Evolutionary conservation across 108 stramenopile genomes (phyloP).

Genomic region (Fistulifera solaris): DNA sequence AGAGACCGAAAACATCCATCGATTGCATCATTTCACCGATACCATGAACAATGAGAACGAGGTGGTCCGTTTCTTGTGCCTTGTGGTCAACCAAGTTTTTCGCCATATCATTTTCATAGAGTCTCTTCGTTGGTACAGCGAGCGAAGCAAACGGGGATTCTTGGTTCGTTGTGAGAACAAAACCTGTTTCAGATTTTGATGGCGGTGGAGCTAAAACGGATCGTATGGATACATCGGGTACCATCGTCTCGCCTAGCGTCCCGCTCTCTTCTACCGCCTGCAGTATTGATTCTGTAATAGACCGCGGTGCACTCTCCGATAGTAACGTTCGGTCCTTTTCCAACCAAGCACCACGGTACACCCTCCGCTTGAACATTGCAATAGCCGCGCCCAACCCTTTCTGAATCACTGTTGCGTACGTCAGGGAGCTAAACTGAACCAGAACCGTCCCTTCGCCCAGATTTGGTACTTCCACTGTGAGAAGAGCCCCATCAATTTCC

Average conservation of each 20-base stretch:
- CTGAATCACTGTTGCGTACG: conserved; percentile 42
- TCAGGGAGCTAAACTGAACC: conserved; percentile 52
- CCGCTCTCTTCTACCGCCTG: conserved; percentile 6
- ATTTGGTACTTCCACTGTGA: conserved; percentile 41
- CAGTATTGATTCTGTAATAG: conserved; percentile 3
- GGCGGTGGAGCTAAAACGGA: conserved; percentile 1
- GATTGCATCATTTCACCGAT: conserved; percentile 63
- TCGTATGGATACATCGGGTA: conserved; percentile 8
- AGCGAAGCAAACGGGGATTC: not conserved
- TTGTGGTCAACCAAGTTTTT: not conserved
- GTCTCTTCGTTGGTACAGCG: conserved; percentile 4
- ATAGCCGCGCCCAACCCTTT: conserved; percentile 50
- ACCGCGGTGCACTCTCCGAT: not conserved
- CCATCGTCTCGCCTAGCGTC: conserved; percentile 8
- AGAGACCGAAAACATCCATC: conserved; percentile 53
- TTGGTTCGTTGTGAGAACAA: not conserved
- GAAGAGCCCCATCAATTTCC: conserved; percentile 6
- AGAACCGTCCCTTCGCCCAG: conserved; percentile 44
- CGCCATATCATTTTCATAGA: conserved; percentile 2
- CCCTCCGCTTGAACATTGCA: conserved; percentile 49
- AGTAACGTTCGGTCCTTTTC: not conserved
- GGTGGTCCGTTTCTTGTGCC: conserved; percentile 41
- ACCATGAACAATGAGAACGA: conserved; percentile 69
- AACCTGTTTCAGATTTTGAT: not conserved
- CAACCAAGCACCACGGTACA: conserved; percentile 46